Base-by-base conservation (phyloP, 2,329 filamentous ascomycete genomes). In the Pezicula neosporulosa region DNA sequence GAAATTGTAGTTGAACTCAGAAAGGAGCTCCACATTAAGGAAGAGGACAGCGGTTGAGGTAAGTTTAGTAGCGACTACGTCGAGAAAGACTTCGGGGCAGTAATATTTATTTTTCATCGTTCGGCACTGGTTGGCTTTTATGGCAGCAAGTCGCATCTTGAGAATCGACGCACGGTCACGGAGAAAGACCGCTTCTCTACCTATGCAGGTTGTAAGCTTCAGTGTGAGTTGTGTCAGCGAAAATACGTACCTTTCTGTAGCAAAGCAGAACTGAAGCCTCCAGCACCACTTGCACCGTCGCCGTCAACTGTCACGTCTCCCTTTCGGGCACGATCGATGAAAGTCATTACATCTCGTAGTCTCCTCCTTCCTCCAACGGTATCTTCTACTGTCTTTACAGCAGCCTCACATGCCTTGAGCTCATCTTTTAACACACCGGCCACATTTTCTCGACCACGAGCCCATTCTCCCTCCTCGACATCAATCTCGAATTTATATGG, bases 401-500 rank as follows among this genome's bases (percentile, higher is more conserved):
- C 91, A 5, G 78, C 74, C 62, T 97, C 92, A 60, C 90, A 96
- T 21, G 91, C 89, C 52, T 82, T 80, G 4, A 99, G 77, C 68
- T 99, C 94, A 47, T 87, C 85, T 69, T 95, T 95, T n/a, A 99
- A 73, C 1, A 94, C 85, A 8, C 77, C 79, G 37, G 83, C 80
- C 1, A 93, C 86, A 60, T 95, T 94, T 43, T 96, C 91, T 47
- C 93, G 80, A 0, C 91, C 92, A 54, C 88, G 83, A 3, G 77
- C 70, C 94, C 94, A 99, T 68, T 99, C 95, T 7, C 84, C 78
- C 37, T 92, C 89, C 64, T 96, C 90, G 42, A 99, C 85, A 62
- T 99, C 94, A 52, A 99, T 96, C 56, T 97, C 91, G 60, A 93
- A 97, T 68, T 99, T 99, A 76, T 93, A 99, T 0, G 95, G 94